Conservation (phyloP, 2,329 filamentous ascomycete genomes). For the Fusarium pilosicola region DNA sequence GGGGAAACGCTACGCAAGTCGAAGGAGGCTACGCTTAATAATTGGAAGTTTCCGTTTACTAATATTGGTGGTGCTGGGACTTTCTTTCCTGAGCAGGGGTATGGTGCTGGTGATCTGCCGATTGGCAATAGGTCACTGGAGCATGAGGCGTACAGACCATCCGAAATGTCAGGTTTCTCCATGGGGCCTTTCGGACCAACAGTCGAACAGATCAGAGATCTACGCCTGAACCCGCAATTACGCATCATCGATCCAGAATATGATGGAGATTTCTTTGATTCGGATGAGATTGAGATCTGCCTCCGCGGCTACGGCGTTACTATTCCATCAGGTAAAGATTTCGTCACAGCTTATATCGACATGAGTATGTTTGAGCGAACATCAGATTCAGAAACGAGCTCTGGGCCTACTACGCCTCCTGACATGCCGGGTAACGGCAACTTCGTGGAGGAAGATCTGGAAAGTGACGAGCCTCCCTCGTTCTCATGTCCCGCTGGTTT, state of each 20-base stretch:
- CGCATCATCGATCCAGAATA: background rate
- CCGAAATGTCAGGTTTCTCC: constrained; percentile 1
- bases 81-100: background rate
- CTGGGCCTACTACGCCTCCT: background rate
- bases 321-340: background rate
- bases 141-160: background rate
- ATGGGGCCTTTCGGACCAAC: background rate
- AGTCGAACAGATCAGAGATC: background rate
- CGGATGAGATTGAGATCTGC: constrained; percentile 2
- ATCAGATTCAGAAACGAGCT: background rate
- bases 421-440: background rate
- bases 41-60: constrained; percentile 6
- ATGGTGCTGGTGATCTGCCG: background rate
- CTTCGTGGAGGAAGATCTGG: background rate
- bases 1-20: background rate
- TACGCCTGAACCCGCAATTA: background rate
- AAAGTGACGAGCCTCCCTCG: background rate
- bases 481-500: background rate
- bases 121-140: background rate
- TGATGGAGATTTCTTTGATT: background rate
- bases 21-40: background rate
- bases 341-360: background rate
- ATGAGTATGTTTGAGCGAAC: constrained; percentile 6
- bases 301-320: constrained; percentile 6
- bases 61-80: constrained; percentile 1